Percentiles rank a stretch among this genome's conserved stretches.
These are phyloP conservation scores for Clavispora carvajalis DNA, from an alignment of 805 yeast genomes.

Conservation along the genomic window DNA sequence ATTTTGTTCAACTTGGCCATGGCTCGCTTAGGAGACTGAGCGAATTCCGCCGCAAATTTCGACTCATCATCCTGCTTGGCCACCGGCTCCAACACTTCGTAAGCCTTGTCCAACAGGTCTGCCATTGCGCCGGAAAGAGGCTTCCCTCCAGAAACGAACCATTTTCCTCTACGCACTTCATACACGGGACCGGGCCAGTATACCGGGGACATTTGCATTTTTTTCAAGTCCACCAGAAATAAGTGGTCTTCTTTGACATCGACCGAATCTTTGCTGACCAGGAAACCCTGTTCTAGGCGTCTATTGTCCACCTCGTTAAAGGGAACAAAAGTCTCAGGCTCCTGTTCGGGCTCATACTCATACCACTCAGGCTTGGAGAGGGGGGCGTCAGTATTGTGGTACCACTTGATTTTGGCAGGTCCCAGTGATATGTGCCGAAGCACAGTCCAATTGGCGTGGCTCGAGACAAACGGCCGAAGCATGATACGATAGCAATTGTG, in stretches of 20 bases:
- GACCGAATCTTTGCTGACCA: slow-evolving; percentile 21
- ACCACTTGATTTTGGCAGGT: slow-evolving; percentile 51
- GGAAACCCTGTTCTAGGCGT: slow-evolving; percentile 50
- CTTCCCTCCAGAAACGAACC: slow-evolving; percentile 61
- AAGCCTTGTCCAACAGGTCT: slow-evolving; percentile 55
- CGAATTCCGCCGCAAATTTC: slow-evolving; percentile 14
- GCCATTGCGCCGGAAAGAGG: slow-evolving; percentile 53
- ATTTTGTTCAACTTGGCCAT: slow-evolving; percentile 17
- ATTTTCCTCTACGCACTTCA: slow-evolving; percentile 77
- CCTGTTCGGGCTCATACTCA: slow-evolving; percentile 43
- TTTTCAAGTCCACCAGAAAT: slow-evolving; percentile 61
- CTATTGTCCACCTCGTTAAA: slow-evolving; percentile 61
- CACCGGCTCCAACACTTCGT: slow-evolving; percentile 14
- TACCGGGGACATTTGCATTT: slow-evolving; percentile 55
- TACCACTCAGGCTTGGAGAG: slow-evolving; percentile 58
- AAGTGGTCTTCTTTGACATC: slow-evolving; percentile 79
- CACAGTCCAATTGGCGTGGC: background rate
- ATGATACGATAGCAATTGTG: background rate
- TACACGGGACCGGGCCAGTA: slow-evolving; percentile 89
- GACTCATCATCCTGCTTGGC: slow-evolving; percentile 1
- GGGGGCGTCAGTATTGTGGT: slow-evolving; percentile 78
- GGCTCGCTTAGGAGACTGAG: slow-evolving; percentile 12
- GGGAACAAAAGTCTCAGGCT: slow-evolving; percentile 59
- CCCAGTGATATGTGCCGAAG: background rate
- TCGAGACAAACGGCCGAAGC: background rate